These are phyloP conservation scores for Enterospora canceri DNA, from an alignment of 371 early-diverging fungal genomes.

Conservation along the genomic window DNA sequence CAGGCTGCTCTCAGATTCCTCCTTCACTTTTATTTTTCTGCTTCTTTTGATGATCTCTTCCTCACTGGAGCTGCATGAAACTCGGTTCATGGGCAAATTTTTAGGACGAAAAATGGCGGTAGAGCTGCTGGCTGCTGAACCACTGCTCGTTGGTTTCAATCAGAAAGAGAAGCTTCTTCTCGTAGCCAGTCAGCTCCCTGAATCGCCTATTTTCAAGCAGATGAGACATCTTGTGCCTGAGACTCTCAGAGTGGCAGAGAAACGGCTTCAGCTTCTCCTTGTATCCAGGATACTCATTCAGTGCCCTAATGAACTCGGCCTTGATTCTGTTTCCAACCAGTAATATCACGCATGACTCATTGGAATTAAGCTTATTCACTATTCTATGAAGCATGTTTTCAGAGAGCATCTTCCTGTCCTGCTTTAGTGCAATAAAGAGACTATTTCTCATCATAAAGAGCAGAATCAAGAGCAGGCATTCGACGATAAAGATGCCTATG, in stretches of 20 bases:
- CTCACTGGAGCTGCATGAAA: slow-evolving; percentile 4
- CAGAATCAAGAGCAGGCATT: neutral
- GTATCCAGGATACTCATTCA: neutral
- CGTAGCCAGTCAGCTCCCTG: neutral
- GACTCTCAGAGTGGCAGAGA: neutral
- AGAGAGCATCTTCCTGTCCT: neutral
- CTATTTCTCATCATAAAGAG: neutral
- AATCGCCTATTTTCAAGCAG: neutral
- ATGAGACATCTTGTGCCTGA: neutral
- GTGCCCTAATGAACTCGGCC: neutral
- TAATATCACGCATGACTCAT: neutral
- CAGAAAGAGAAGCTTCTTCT: neutral
- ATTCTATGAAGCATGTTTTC: neutral
- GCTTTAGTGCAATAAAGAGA: neutral
- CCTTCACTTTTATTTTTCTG: neutral
- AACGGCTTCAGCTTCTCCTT: neutral
- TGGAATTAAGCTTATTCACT: neutral
- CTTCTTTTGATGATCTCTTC: slow-evolving; percentile 20
- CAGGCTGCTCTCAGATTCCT: neutral
- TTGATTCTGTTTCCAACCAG: neutral
- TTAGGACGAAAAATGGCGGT: neutral
- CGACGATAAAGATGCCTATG: neutral
- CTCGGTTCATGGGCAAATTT: neutral
- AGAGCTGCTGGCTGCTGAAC: neutral
- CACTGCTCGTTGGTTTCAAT: neutral